Evolutionary conservation across 768 basidiomycete species (phyloP), one percentile per base, ranked within the genome.

Genomic region (Naganishia randhawae): DNA sequence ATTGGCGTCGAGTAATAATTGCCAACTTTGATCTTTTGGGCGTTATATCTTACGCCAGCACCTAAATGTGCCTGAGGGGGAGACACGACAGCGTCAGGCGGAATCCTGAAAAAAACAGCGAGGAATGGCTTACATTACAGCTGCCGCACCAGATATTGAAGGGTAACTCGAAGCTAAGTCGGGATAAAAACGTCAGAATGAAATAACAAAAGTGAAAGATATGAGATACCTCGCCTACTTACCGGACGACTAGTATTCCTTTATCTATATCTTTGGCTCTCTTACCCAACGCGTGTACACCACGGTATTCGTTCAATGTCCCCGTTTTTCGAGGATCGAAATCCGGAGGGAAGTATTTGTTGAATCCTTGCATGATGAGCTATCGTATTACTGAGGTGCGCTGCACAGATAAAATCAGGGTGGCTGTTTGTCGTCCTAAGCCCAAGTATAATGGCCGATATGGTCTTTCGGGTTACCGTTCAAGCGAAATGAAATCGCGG

Each of bases 11-110:
- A 91, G 77, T 89, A 92, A 81, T 99, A 99, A 67, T 85, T 87
- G 16, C 96, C 96, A 37, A 97, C 85, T 80, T 95, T 97, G 83
- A 89, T 89, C 86, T 99, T 99, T 81, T 98, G 94, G 0, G 96
- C 96, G 73, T 99, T 99, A 83, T 97, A 99, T n/a, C 96, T 90
- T 1, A 99, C 96, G 27, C 96, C 96, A 86, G 96, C 96, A 13
- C 96, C 96, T 61, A 99, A 91, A 81, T 98, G 96, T 73, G 89
- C 89, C 73, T 78, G 50, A 8, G 45, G 45, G 25, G 19, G 3
- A 29, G 14, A 8, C 61, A 51, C 29, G 65, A 53, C 48, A 29
- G 25, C 33, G 31, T 64, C 10, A 66, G 41, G 22, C 32, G 50
- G 45, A 19, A 11, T 9, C 10, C 29, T 45, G n/a, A n/a, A 25